Base-by-base conservation (phyloP, 768 basidiomycete species). In the Ramaria sp. region DNA sequence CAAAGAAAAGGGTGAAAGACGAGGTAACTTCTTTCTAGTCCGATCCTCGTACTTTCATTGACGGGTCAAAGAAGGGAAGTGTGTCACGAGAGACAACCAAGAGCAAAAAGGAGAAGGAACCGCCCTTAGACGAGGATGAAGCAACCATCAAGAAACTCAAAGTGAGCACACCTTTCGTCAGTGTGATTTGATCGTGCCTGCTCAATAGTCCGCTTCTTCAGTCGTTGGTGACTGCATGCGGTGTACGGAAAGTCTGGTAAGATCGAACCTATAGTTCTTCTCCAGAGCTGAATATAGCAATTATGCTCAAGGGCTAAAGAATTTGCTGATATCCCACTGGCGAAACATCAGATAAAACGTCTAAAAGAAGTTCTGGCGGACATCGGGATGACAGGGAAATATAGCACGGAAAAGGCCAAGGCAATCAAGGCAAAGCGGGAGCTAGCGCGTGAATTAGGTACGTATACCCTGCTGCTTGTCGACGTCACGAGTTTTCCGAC, bases 381-480 rank as follows among this genome's bases (percentile, higher is more conserved):
- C 4, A 74, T 92, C 31, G 91, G 91, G 0, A 94, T 93, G 89
- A 79, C 73, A 0, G 87, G 88, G 1, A 78, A 84, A 22, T 72
- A 83, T 64, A 91, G 81, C 59, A 63, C 90, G 64, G 90, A 89
- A 53, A 86, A 93, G 69, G 92, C 91, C 4, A 88, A 80, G 62
- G 71, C 73, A 3, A 86, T 94, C 62, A 85, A 77, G 59, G 79
- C 74, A 67, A 79, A 79, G 64, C 74, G 90, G 46, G 93, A 93
- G 66, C 66, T 91, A 6, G 84, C 79, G 22, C 74, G 88, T 59
- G 90, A 93, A 65, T 75, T 92, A 19, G 78, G 91, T 93, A 61
- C 33, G 80, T 74, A 2, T 37, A 3, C 13, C 22, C 13, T 9
- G 19, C 9, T 37, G 27, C 27, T 5, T 27, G 27, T 27, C 27